phyloP scores from a whole-genome alignment of 2,329 filamentous ascomycete genomes.

The Immersiporthe knoxdaviesiana region DNA sequence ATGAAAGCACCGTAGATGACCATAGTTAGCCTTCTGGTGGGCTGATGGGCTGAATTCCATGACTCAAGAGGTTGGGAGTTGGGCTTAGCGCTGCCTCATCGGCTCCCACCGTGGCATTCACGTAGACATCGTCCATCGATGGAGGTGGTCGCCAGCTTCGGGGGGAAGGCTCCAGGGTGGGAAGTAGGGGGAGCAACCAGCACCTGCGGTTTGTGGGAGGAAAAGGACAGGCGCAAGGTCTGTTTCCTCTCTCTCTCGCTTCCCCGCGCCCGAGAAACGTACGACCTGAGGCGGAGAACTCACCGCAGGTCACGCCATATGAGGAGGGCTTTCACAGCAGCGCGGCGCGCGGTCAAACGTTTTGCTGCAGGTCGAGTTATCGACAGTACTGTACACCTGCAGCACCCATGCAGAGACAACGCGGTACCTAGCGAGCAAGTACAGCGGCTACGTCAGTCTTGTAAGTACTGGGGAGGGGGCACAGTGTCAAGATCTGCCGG shows the following conservation, averaged over 20 bases:
- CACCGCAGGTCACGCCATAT: neutral
- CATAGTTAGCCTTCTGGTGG: neutral
- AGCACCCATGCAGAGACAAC: neutral
- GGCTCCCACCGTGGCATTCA: neutral
- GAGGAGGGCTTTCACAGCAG: neutral
- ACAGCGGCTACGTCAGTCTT: conserved; percentile 22
- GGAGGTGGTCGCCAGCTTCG: neutral
- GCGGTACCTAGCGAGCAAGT: conserved; percentile 3
- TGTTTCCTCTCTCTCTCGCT: neutral
- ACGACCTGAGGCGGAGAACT: conserved; percentile 3
- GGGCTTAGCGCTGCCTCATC: neutral
- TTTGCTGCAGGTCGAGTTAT: neutral
- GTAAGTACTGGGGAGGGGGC: neutral
- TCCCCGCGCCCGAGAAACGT: conserved; percentile 9
- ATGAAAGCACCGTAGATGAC: neutral
- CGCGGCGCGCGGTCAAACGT: neutral
- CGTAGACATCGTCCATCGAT: neutral
- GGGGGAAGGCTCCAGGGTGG: neutral
- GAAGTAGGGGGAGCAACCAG: neutral
- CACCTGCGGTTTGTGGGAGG: conserved; percentile 9
- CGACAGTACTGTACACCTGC: neutral
- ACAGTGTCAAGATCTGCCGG: conserved; percentile 30
- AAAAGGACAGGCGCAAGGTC: neutral
- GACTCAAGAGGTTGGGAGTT: neutral
- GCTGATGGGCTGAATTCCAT: neutral